Percentiles rank a stretch among this genome's conserved stretches.
Evolutionary conservation across 805 yeast genomes (phyloP).

Genomic region (Hanseniaspora hatyaiensis): DNA sequence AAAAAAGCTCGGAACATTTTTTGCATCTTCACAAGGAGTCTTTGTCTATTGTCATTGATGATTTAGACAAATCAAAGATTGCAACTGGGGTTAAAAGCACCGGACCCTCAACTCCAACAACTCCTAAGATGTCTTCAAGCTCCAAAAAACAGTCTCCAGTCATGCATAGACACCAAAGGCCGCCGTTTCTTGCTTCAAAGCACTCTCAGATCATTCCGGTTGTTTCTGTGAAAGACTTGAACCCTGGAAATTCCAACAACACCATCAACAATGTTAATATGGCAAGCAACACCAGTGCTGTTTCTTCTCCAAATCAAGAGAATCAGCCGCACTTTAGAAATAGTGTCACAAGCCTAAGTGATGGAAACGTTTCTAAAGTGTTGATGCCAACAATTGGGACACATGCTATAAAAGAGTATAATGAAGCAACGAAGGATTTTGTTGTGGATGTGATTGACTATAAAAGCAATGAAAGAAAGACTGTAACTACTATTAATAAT

Average conservation of each 20-base stretch:
- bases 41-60: not conserved
- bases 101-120: conserved; percentile 11
- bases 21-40: conserved; percentile 1
- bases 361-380: not conserved
- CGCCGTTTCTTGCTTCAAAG: conserved; percentile 29
- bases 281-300: not conserved
- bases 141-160: not conserved
- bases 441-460: conserved; percentile 12
- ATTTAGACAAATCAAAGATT: not conserved
- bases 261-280: not conserved
- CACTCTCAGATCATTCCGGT: conserved; percentile 30
- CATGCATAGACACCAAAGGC: conserved; percentile 19
- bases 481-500: not conserved
- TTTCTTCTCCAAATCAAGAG: not conserved
- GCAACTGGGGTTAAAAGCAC: not conserved
- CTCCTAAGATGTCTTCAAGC: not conserved
- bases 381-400: conserved; percentile 3
- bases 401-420: conserved; percentile 12
- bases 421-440: conserved; percentile 4
- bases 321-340: conserved; percentile 12
- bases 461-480: conserved; percentile 11
- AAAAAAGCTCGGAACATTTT: conserved; percentile 10
- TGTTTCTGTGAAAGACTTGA: conserved; percentile 15
- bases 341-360: conserved; percentile 3
- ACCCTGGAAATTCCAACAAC: not conserved